Evolutionary conservation across 75 land plant species (phyloP).

Genomic region (Sequoiadendron giganteum): DNA sequence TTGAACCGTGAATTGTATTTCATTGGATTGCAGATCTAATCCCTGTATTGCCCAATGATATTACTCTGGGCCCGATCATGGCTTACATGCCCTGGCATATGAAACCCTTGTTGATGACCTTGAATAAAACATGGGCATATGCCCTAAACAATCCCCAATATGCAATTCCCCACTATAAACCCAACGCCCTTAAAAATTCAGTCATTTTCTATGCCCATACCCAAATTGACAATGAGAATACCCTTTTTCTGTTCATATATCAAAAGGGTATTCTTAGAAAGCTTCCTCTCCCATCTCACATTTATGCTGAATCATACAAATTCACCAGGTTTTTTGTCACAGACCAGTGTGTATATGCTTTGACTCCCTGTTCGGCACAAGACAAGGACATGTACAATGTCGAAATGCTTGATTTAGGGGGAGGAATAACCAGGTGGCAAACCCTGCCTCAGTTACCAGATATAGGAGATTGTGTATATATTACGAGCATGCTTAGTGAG

Average conservation of each 20-base stretch:
- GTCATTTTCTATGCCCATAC: background rate
- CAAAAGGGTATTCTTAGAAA: background rate
- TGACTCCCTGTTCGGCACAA: background rate
- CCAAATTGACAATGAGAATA: background rate
- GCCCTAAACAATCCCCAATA: background rate
- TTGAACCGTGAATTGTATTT: background rate
- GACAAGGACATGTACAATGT: background rate
- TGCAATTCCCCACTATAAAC: background rate
- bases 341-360: background rate
- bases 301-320: background rate
- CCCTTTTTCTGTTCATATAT: background rate
- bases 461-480: background rate
- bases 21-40: background rate
- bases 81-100: constrained; percentile 1
- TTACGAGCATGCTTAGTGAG: background rate
- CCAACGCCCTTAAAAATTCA: constrained; percentile 1
- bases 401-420: background rate
- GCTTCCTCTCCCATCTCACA: background rate
- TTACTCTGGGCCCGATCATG: background rate
- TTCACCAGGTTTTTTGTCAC: background rate
- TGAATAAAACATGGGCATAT: background rate
- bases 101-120: background rate
- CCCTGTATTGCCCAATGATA: background rate
- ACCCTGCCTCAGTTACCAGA: background rate
- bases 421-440: background rate